Conservation (phyloP, 257 asterid species). For the Fraxinus anomala region DNA sequence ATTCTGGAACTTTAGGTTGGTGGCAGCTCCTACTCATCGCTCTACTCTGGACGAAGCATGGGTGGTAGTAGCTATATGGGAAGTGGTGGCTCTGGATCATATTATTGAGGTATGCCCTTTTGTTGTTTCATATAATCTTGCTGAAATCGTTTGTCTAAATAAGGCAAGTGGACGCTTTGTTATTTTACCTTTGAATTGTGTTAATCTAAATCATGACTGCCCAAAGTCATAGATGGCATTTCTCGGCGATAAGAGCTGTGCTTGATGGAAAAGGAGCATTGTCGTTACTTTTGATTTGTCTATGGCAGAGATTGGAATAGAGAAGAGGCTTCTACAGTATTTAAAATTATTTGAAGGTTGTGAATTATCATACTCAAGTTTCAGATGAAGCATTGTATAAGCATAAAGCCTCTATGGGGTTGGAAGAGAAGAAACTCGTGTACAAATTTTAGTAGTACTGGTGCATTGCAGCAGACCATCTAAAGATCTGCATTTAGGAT, state of each 20-base stretch:
- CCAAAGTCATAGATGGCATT: constrained; percentile 30
- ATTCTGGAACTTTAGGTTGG: constrained; percentile 53
- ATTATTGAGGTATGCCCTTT: constrained; percentile 65
- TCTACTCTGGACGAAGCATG: constrained; percentile 71
- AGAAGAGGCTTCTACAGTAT: constrained; percentile 49
- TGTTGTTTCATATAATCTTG: constrained; percentile 12
- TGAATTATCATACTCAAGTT: constrained; percentile 27
- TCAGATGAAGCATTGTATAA: constrained; percentile 37
- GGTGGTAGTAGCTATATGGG: constrained; percentile 85
- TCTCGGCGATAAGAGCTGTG: constrained; percentile 21
- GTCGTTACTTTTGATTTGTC: constrained; percentile 38
- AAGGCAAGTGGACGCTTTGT: constrained; percentile 6
- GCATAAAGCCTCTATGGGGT: constrained; percentile 26
- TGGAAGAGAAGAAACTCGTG: constrained; percentile 24
- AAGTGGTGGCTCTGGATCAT: constrained; percentile 80
- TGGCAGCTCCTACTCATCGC: constrained; percentile 86
- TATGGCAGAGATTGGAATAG: constrained; percentile 48
- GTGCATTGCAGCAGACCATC: constrained; percentile 24
- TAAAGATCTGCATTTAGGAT: constrained; percentile 31
- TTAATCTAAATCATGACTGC: constrained; percentile 14
- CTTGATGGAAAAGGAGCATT: constrained; percentile 32
- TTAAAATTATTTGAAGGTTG: constrained; percentile 35
- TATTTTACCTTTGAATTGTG: constrained; percentile 21
- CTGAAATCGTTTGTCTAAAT: constrained; percentile 18
- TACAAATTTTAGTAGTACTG: constrained; percentile 19